Base-by-base conservation (phyloP, 1,139 yeast species). In the Diutina mesorugosa region DNA sequence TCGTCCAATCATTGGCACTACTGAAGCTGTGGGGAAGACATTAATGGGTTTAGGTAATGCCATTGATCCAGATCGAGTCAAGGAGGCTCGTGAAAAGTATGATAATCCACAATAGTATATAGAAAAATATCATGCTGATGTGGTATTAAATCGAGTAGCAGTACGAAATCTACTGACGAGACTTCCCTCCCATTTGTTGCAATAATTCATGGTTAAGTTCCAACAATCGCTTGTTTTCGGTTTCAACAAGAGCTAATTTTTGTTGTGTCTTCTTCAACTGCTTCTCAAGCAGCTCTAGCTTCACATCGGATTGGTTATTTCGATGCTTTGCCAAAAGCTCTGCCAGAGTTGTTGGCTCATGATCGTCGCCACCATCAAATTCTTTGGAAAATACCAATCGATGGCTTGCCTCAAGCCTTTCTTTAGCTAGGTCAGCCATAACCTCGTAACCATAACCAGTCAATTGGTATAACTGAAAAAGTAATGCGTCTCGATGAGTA, bases 1-100 rank as follows among this genome's bases (percentile, higher is more conserved):
- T 2, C 71, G 97, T 55, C 97, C 98, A 1, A 78, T 90, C 64
- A 90, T 91, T 61, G 98, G 97, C 1, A 90, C 96, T 0, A 88
- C 97, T 0, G 97, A 90, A 66, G 96, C 96, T 0, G 76, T 91
- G 3, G 86, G 93, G 26, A 87, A 84, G 64, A 80, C 96, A 0
- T 72, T 91, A 57, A 78, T 90, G 73, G 98, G 98, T 1, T 77
- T 91, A 8, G 84, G 91, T 51, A 90, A 90, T 66, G 87, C 85
- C 60, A 72, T 90, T 51, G 93, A 88, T 66, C 87, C 93, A 1
- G 76, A 77, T 47, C 68, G 71, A 56, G 66, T 72, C 55, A 59
- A 66, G 18, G 80, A 76, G 59, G 71, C 74, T 16, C 66, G 64
- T 55, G 79, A 74, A 47, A 67, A 66, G 59, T 67, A 38, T 21